Base-by-base conservation (phyloP, 371 early-diverging fungal genomes). In the Mucor indicus region DNA sequence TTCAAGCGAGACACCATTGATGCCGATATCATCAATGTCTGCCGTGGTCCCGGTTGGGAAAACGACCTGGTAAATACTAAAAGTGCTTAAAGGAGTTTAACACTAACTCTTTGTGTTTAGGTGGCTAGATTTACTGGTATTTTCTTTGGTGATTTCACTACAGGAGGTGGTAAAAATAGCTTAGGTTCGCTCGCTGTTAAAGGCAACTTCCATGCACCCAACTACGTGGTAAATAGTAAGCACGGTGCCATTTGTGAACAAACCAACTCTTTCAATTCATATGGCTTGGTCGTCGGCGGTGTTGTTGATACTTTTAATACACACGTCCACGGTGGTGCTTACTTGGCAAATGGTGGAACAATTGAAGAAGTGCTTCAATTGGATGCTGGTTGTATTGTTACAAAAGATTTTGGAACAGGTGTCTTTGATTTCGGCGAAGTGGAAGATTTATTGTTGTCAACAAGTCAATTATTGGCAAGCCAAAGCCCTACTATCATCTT, bases 121-220 rank as follows among this genome's bases (percentile, higher is more conserved):
- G 21, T 42, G 12, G 17, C 15, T 8, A 25, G 31, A 37, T 56
- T 56, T 35, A 41, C 27, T 22, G 40, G 30, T 1, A 51, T 56
- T 25, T 51, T 56, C 4, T 56, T 56, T 51, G 57, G 57, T 24
- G 29, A 56, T 20, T 56, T 56, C 20, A 32, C 6, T 11, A 56
- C 57, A 0, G 16, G 10, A 4, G 29, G 25, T 7, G 38, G 39
- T 3, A 27, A 43, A 17, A 44, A 44, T 33, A 50, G 38, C 13
- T 13, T 44, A 16, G 57, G 57, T 0, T 38, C 44, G 10, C 25
- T 56, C 7, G 57, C 52, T 17, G 57, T 56, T 11, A 13, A 11
- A 32, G 57, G 57, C 2, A 41, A 17, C 13, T 39, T 56, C 16
- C 3, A 15, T 21, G 51, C 29, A 21, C 33, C 33, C 11, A 12